phyloP scores from a whole-genome alignment of 352 stramenopile genomes.

The Phytophthora aleatoria region DNA sequence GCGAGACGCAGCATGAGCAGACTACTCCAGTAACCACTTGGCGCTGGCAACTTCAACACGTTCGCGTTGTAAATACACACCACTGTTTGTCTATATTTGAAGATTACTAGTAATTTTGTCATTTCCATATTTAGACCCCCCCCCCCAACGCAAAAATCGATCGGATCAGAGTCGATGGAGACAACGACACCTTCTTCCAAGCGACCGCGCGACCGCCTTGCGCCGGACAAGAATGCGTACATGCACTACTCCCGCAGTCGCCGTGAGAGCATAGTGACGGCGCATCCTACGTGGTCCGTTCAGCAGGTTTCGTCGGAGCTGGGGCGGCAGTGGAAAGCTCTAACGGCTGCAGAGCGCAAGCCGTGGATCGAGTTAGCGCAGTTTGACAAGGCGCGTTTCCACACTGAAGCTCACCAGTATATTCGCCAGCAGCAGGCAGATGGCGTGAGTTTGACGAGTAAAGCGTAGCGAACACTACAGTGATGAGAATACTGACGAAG shows the following conservation, averaged over 20 bases:
- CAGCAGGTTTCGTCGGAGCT: slow-evolving; percentile 58
- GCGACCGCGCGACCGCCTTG: slow-evolving; percentile 7
- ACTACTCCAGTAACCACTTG: slow-evolving; percentile 8
- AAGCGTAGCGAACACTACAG: background rate
- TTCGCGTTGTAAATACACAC: slow-evolving; percentile 13
- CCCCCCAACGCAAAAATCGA: slow-evolving; percentile 3
- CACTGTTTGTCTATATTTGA: slow-evolving; percentile 8
- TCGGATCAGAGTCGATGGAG: slow-evolving; percentile 14
- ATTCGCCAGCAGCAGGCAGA: slow-evolving; percentile 14
- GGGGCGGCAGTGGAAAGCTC: slow-evolving; percentile 54
- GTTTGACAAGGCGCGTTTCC: slow-evolving; percentile 61
- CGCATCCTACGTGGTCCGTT: slow-evolving; percentile 46
- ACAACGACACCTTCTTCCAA: slow-evolving; percentile 1
- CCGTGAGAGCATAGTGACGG: slow-evolving; percentile 35
- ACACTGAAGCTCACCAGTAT: slow-evolving; percentile 41
- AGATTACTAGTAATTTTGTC: background rate
- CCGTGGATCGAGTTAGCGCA: slow-evolving; percentile 62
- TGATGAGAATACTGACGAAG: background rate
- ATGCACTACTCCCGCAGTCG: slow-evolving; percentile 51
- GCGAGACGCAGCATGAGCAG: slow-evolving; percentile 24
- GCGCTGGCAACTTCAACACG: slow-evolving; percentile 10
- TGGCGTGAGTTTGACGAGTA: slow-evolving; percentile 10
- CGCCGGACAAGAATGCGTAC: slow-evolving; percentile 50
- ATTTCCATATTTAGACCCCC: background rate
- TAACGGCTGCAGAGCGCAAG: slow-evolving; percentile 44